A percentile compares a stretch with the other conserved stretches of the same genome.
These are phyloP conservation scores for Neurospora intermedia DNA, from an alignment of 495 filamentous ascomycete species.

Conservation along the genomic window DNA sequence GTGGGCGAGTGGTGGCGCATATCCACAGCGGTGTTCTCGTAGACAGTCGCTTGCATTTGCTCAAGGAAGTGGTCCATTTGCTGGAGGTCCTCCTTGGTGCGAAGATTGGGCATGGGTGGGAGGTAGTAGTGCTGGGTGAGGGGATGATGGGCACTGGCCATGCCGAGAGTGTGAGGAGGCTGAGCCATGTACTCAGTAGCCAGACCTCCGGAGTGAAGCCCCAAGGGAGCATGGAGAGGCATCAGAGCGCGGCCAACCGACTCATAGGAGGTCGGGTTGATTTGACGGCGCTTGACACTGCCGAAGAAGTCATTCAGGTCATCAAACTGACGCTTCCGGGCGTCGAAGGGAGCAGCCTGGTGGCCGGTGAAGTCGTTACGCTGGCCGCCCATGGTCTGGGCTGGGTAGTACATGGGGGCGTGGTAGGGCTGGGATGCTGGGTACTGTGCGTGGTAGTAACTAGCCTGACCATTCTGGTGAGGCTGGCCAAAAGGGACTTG, in stretches of 20 bases:
- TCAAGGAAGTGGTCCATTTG: conserved; percentile 89
- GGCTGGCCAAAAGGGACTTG: conserved; percentile 40
- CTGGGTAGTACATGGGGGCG: conserved; percentile 51
- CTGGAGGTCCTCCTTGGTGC: conserved; percentile 85
- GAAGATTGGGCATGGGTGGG: conserved; percentile 72
- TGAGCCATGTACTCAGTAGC: conserved; percentile 54
- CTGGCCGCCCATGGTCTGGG: conserved; percentile 40
- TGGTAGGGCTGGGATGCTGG: conserved; percentile 44
- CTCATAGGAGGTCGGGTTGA: conserved; percentile 74
- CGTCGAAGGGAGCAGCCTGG: conserved; percentile 46
- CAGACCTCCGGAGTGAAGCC: conserved; percentile 53
- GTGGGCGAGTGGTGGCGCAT: conserved; percentile 69
- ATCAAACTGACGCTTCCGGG: conserved; percentile 73
- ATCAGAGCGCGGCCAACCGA: conserved; percentile 73
- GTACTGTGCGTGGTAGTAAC: conserved; percentile 47
- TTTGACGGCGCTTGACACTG: conserved; percentile 75
- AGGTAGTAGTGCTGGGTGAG: conserved; percentile 63
- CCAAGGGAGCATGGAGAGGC: conserved; percentile 55
- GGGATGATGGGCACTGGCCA: conserved; percentile 38
- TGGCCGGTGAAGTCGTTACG: conserved; percentile 39
- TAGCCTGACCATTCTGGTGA: conserved; percentile 35
- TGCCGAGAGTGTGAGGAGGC: conserved; percentile 39
- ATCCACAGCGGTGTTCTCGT: conserved; percentile 63
- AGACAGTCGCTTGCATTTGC: conserved; percentile 88
- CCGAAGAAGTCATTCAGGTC: conserved; percentile 90